These are phyloP conservation scores for Alternaria solani DNA, from an alignment of 2,329 filamentous ascomycete species.

Conservation along the genomic window DNA sequence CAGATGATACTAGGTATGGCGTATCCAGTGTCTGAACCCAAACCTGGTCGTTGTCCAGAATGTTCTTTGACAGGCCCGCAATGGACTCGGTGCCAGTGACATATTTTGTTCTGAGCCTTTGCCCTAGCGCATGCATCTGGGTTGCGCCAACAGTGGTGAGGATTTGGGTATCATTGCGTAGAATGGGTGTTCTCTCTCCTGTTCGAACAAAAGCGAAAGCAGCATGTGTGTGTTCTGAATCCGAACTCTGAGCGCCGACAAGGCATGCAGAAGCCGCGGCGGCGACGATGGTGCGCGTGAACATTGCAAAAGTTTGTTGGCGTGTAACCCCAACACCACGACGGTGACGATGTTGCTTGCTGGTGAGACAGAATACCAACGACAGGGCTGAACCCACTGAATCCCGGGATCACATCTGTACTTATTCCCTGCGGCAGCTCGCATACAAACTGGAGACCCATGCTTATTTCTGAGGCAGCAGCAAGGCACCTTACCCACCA, in stretches of 20 bases:
- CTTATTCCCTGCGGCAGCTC: slow-evolving; percentile 11
- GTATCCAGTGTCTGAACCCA: slow-evolving; percentile 58
- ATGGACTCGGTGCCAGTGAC: slow-evolving; percentile 48
- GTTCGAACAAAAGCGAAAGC: slow-evolving; percentile 63
- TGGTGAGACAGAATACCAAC: slow-evolving; percentile 14
- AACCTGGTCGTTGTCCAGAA: slow-evolving; percentile 57
- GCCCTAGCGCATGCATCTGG: slow-evolving; percentile 60
- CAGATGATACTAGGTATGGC: slow-evolving; percentile 60
- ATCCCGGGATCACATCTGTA: slow-evolving; percentile 12
- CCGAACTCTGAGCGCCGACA: slow-evolving; percentile 24
- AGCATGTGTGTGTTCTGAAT: slow-evolving; percentile 52
- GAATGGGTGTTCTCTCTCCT: slow-evolving; percentile 63
- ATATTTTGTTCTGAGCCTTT: slow-evolving; percentile 63
- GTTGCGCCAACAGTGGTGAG: slow-evolving; percentile 65
- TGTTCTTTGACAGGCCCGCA: slow-evolving; percentile 55
- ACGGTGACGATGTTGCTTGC: slow-evolving; percentile 10
- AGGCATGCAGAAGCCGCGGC: slow-evolving; percentile 38
- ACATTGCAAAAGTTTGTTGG: slow-evolving; percentile 30
- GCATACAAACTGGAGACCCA: slow-evolving; percentile 9
- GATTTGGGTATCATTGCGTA: slow-evolving; percentile 36
- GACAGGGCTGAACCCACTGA: slow-evolving; percentile 15
- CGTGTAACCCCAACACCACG: slow-evolving; percentile 12
- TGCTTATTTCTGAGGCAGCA: slow-evolving; percentile 6
- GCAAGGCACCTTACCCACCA: slow-evolving; percentile 7
- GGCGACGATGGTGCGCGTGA: slow-evolving; percentile 31